Evolutionary conservation across 441 rosid species (phyloP), one percentile per base, ranked within the genome.

Genomic region (Brassica balearica): DNA sequence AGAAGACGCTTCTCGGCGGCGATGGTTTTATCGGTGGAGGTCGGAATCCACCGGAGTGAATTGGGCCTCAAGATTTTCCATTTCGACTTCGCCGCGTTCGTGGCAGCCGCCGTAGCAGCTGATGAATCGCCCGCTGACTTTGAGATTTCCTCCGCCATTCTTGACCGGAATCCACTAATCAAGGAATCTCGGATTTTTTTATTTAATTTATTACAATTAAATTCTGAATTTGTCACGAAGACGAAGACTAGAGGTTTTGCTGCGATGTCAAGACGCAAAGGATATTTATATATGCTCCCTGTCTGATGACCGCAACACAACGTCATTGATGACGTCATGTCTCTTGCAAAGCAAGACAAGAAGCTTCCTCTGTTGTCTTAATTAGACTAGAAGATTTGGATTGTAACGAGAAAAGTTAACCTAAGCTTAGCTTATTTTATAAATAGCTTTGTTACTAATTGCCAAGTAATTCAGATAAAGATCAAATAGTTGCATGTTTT

Each of bases 1-100:
- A 96, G 97, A 46, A 96, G 99, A 68, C 97, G 98, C 38, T 96
- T 91, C 87, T 96, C 99, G 72, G 98, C 90, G 81, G 92, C 93
- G 80, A 96, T 89, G 84, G 94, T 86, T 69, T 80, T 90, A 69
- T 91, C 92, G 84, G 93, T 89, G 80, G 99, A 96, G 55, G 98
- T 90, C 17, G 99, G 99, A 27, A 96, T 88, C 98, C 99, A 96
- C 6, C 98, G 98, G 87, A 96, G 94, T n/a, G 88, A 69, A 74
- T 94, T 87, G 1, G 98, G 99, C 94, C 97, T 94, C 63, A 86
- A 73, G 3, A 88, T 87, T 58, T 93, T 71, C 67, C 89, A 89
- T 75, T 92, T 77, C 1, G 90, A 71, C 74, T 84, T 90, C 3
- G 90, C 80, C 53, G 87, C 60, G 41, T 74, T 20, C 0, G 91